Conservation (phyloP, 106 monocot genomes). For the Dioscorea alata region DNA sequence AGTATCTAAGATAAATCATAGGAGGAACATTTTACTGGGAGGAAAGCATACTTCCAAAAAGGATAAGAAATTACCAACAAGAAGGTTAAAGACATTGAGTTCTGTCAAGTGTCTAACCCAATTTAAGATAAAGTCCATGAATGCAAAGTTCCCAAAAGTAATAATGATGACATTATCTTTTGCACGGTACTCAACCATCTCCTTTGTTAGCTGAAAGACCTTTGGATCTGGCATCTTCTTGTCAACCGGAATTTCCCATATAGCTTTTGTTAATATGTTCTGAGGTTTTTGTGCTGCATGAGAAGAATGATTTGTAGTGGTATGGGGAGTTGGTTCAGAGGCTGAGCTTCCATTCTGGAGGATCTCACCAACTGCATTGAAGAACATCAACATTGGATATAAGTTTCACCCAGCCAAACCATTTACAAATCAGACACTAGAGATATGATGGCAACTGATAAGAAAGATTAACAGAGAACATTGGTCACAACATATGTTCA, state of each 20-base stretch:
- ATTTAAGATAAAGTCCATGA: constrained; percentile 84
- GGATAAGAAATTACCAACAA: constrained; percentile 55
- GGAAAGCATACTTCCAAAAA: background rate
- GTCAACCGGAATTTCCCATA: constrained; percentile 67
- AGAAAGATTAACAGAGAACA: too few relatives aligned
- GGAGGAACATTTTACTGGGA: background rate
- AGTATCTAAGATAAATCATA: background rate
- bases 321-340: constrained; percentile 10
- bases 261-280: constrained; percentile 30
- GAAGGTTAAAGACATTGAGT: constrained; percentile 72
- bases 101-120: constrained; percentile 95
- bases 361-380: too few relatives aligned
- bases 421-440: too few relatives aligned
- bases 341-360: background rate
- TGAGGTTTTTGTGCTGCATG: background rate
- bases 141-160: constrained; percentile 94
- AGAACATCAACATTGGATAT: too few relatives aligned
- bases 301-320: background rate
- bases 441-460: too few relatives aligned
- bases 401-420: too few relatives aligned
- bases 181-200: constrained; percentile 49
- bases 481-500: too few relatives aligned
- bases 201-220: constrained; percentile 59
- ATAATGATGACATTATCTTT: constrained; percentile 79
- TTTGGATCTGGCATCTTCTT: constrained; percentile 47